A percentile compares a stretch with the other conserved stretches of the same genome.
These are phyloP conservation scores for Aquilaria malaccensis DNA, from an alignment of 345 rosid species.

Conservation along the genomic window DNA sequence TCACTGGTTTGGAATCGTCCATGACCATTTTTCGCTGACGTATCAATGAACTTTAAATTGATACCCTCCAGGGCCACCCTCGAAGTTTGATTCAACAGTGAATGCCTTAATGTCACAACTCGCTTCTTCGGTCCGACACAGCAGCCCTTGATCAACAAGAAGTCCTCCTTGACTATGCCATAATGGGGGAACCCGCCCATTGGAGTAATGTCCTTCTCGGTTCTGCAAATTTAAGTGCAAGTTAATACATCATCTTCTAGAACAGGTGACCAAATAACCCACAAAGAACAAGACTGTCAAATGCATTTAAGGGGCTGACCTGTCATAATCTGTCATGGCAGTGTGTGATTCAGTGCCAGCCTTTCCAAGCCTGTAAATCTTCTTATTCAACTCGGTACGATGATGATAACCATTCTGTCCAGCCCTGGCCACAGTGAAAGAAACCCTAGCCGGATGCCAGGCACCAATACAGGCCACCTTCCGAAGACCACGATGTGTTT, in stretches of 20 bases:
- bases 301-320: constrained; percentile 24
- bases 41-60: constrained; percentile 70
- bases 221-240: constrained; percentile 18
- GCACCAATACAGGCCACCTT: constrained; percentile 97
- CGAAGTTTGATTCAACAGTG: constrained; percentile 67
- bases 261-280: not conserved
- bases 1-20: constrained; percentile 74
- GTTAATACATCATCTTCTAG: not conserved
- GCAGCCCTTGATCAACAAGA: constrained; percentile 79
- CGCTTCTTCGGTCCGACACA: constrained; percentile 91
- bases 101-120: constrained; percentile 77
- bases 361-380: constrained; percentile 76
- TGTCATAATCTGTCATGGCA: constrained; percentile 77
- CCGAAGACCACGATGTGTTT: constrained; percentile 94
- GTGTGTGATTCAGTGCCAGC: constrained; percentile 64
- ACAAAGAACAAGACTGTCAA: too few species aligned
- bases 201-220: constrained; percentile 88
- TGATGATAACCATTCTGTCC: constrained; percentile 95
- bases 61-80: constrained; percentile 66
- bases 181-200: constrained; percentile 93
- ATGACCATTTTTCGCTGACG: constrained; percentile 63
- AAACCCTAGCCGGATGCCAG: constrained; percentile 99
- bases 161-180: constrained; percentile 80
- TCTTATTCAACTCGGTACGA: constrained; percentile 92
- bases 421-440: constrained; percentile 93